phyloP scores from a whole-genome alignment of 208 protist genomes.

The Porcisia hertigi region DNA sequence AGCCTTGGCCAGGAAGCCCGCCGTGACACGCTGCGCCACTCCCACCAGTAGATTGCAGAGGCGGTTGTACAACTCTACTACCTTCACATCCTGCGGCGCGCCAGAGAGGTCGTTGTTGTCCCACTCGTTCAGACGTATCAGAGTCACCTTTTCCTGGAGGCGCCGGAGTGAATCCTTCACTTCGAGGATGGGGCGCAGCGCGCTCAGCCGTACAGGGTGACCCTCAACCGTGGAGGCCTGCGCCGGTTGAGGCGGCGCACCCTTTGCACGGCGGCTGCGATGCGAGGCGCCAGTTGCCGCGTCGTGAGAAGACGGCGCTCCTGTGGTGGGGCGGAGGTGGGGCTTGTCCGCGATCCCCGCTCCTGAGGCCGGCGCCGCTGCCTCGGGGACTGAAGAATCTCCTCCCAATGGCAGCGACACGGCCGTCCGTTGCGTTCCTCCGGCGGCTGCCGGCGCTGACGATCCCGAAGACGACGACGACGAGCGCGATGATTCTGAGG shows the following conservation, averaged over 20 bases:
- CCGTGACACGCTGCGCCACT: conserved; percentile 63
- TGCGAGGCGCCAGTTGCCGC: neutral
- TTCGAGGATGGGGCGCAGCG: conserved; percentile 51
- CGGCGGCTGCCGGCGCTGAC: conserved; percentile 5
- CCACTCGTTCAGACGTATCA: conserved; percentile 59
- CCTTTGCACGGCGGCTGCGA: conserved; percentile 1
- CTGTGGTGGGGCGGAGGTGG: neutral
- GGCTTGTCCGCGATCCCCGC: neutral
- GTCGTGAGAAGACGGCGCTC: neutral
- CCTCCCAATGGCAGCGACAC: neutral
- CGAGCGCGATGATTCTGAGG: conserved; percentile 1
- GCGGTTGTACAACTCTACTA: conserved; percentile 44
- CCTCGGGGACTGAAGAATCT: neutral
- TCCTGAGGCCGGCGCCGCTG: neutral
- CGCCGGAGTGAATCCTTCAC: conserved; percentile 40
- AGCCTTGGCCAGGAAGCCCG: conserved; percentile 52
- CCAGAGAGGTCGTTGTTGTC: conserved; percentile 51
- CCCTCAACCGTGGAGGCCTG: neutral
- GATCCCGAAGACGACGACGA: conserved; percentile 1
- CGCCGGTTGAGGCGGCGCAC: neutral
- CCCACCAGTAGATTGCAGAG: conserved; percentile 38
- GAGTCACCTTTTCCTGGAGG: conserved; percentile 31
- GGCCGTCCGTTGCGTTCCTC: neutral
- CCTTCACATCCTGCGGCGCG: conserved; percentile 50
- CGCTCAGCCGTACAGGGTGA: conserved; percentile 38